These are phyloP conservation scores for Collybia nuda DNA, from an alignment of 768 basidiomycete genomes.

Conservation along the genomic window DNA sequence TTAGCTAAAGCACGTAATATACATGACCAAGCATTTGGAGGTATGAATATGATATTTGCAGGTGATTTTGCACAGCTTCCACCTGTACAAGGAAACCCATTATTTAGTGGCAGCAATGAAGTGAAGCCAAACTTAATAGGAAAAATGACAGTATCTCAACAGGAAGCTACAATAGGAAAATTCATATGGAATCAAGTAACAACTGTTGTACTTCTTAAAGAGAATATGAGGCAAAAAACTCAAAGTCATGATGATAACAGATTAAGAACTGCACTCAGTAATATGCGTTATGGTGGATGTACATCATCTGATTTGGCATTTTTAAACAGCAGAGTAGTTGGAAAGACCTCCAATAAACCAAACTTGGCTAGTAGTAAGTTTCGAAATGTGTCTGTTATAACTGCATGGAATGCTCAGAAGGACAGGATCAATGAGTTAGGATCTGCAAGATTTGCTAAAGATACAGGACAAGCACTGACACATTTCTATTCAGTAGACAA, in stretches of 20 bases:
- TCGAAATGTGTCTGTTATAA: conserved; percentile 32
- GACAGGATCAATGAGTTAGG: conserved; percentile 31
- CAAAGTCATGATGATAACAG: conserved; percentile 18
- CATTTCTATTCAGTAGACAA: conserved; percentile 27
- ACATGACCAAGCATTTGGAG: conserved; percentile 26
- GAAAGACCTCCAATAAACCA: conserved; percentile 1
- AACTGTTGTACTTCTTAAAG: conserved; percentile 19
- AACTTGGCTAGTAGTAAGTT: conserved; percentile 12
- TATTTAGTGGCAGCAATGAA: conserved; percentile 22
- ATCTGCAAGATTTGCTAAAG: conserved; percentile 23
- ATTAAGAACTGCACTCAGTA: conserved; percentile 28
- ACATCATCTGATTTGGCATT: conserved; percentile 34
- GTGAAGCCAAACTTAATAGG: conserved; percentile 17
- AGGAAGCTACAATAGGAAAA: conserved; percentile 23
- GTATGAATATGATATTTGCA: conserved; percentile 40
- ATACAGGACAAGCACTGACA: conserved; percentile 17
- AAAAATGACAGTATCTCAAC: conserved; percentile 3
- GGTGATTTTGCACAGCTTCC: conserved; percentile 47
- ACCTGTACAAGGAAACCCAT: conserved; percentile 20
- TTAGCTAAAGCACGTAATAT: conserved; percentile 17
- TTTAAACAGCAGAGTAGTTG: conserved; percentile 22
- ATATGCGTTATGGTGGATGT: conserved; percentile 40
- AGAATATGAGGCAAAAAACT: conserved; percentile 33
- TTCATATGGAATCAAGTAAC: conserved; percentile 27
- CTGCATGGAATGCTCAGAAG: conserved; percentile 26